Conservation (phyloP, 768 basidiomycete species). For the Amylocystis lapponica region DNA sequence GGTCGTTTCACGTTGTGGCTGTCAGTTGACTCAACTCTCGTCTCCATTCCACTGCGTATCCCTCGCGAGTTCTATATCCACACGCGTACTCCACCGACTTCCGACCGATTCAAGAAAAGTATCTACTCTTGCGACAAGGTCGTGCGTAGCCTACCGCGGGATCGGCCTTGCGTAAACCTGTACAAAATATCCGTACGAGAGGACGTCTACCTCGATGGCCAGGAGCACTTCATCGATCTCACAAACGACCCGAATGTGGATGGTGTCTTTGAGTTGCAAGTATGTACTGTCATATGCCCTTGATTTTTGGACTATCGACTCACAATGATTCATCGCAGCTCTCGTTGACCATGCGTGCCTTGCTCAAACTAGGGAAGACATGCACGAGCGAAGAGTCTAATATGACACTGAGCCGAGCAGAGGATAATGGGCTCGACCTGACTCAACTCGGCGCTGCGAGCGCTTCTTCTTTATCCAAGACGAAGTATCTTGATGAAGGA, state of each 20-base stretch:
- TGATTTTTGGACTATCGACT: not conserved
- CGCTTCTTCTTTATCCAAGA: conserved; percentile 50
- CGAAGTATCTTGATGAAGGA: conserved; percentile 71
- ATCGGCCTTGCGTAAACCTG: conserved; percentile 69
- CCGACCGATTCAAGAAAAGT: conserved; percentile 61
- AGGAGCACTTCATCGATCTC: conserved; percentile 88
- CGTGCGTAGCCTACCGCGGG: conserved; percentile 72
- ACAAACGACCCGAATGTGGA: conserved; percentile 94
- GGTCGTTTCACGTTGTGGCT: conserved; percentile 91
- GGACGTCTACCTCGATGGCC: conserved; percentile 74
- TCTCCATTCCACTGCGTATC: conserved; percentile 78
- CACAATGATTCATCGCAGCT: conserved; percentile 47
- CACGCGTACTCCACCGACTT: conserved; percentile 62
- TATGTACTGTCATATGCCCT: conserved; percentile 25
- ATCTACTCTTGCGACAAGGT: conserved; percentile 71
- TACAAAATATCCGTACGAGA: conserved; percentile 83
- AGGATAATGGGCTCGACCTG: conserved; percentile 79
- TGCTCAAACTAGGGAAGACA: conserved; percentile 80
- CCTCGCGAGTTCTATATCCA: conserved; percentile 93
- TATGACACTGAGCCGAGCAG: conserved; percentile 76
- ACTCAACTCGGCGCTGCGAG: conserved; percentile 66
- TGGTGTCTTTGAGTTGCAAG: conserved; percentile 91
- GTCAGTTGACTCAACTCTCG: conserved; percentile 70
- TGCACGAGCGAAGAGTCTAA: conserved; percentile 62
- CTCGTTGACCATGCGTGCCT: conserved; percentile 73